phyloP scores from a whole-genome alignment of 768 basidiomycete genomes.

The Russula earlei region DNA sequence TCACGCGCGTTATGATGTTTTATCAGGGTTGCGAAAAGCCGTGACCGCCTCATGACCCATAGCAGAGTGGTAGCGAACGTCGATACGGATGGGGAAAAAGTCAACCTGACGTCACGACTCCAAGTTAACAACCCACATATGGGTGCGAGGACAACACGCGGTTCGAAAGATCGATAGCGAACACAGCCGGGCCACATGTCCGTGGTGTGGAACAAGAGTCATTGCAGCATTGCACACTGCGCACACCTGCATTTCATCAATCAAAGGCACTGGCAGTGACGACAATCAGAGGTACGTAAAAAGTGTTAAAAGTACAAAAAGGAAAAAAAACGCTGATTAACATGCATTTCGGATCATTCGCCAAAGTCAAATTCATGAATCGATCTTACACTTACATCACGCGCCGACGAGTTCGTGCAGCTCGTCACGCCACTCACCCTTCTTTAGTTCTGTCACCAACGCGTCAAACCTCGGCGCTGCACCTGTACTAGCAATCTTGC shows the following conservation, averaged over 20 bases:
- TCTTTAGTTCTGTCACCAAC: constrained; percentile 67
- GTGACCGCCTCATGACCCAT: too few species aligned
- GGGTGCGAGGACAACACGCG: background rate
- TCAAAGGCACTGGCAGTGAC: too few species aligned
- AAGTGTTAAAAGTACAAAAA: constrained; percentile 1
- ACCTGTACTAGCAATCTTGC: constrained; percentile 58
- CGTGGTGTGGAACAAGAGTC: background rate
- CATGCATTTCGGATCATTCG: background rate
- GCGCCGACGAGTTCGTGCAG: constrained; percentile 47
- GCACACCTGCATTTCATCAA: background rate
- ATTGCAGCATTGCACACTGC: too few species aligned
- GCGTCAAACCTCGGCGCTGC: constrained; percentile 66
- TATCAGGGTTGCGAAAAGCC: too few species aligned
- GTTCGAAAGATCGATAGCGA: background rate
- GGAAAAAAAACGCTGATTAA: background rate
- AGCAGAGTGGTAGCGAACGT: background rate
- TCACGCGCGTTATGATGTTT: too few species aligned
- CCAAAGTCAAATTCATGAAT: background rate
- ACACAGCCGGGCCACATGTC: background rate
- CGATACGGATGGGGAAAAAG: background rate
- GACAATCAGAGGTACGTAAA: background rate
- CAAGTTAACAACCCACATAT: background rate
- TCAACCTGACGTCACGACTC: background rate
- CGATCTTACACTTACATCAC: constrained; percentile 3
- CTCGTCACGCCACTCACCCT: constrained; percentile 60